Base-by-base conservation (phyloP, 2,329 filamentous ascomycete genomes). In the Xylariaceae sp. region DNA sequence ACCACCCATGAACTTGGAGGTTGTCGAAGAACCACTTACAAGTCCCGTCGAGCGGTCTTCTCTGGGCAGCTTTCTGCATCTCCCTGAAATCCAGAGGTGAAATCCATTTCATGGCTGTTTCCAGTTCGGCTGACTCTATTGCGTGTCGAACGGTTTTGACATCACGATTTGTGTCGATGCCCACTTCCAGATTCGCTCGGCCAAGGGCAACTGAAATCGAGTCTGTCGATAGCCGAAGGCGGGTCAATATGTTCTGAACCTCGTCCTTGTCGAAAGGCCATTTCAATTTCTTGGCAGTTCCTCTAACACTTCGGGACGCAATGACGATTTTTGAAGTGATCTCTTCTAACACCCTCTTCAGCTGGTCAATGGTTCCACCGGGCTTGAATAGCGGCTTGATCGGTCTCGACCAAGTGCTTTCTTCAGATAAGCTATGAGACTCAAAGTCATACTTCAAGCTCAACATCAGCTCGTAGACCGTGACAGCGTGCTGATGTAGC, bases 1-100 rank as follows among this genome's bases (percentile, higher is more conserved):
- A 31, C 47, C 47, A 50, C n/a, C 40, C 42, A n/a, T 34, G 47
- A 44, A 50, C 31, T 6, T 39, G 47, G 13, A 42, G 42, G 41
- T 50, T 40, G 12, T 50, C 13, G n/a, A 50, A 17, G 17, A 40
- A 41, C 47, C 47, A 50, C 12, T 34, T 43, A 33, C 42, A 14
- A 10, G 42, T 31, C 7, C 42, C n/a, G n/a, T n/a, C n/a, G n/a
- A n/a, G n/a, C n/a, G n/a, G n/a, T n/a, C n/a, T n/a, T n/a, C n/a
- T 34, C 47, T 50, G 33, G 31, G 40, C 10, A 17, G 42, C 10
- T 5, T 31, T 45, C 31, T 50, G 47, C 5, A 45, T 41, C 9
- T n/a, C 33, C 3, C 33, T 17, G 12, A 40, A 43, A 14, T 50
- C 47, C 28, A 45, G 33, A 5, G 47, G 33, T 10, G 17, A 50